phyloP scores from a whole-genome alignment of 352 stramenopile genomes.

The Pythium dissotocum region DNA sequence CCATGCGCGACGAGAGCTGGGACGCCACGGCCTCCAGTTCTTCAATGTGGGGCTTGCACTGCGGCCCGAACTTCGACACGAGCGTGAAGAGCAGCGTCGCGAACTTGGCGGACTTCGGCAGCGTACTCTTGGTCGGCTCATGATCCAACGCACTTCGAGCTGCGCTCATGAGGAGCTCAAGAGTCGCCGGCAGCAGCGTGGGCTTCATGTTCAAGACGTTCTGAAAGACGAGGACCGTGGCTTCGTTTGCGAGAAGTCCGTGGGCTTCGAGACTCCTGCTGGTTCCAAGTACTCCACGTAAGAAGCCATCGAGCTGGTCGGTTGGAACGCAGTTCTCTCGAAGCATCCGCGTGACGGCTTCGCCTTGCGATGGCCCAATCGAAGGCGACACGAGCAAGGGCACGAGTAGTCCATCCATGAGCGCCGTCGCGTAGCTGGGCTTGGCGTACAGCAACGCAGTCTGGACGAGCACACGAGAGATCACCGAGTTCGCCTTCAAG shows the following conservation, averaged over 20 bases:
- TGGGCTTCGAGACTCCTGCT: background rate
- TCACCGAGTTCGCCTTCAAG: slow-evolving; percentile 52
- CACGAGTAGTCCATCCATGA: slow-evolving; percentile 58
- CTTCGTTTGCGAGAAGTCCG: slow-evolving; percentile 50
- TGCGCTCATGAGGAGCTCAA: slow-evolving; percentile 34
- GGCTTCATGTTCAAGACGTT: slow-evolving; percentile 70
- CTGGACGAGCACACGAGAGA: slow-evolving; percentile 73
- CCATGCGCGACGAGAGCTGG: slow-evolving; percentile 27
- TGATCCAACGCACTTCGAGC: background rate
- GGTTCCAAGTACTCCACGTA: slow-evolving; percentile 34
- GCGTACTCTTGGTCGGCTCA: background rate
- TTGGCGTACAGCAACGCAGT: slow-evolving; percentile 53
- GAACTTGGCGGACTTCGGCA: slow-evolving; percentile 32
- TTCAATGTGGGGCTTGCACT: slow-evolving; percentile 22
- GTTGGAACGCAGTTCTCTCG: slow-evolving; percentile 43
- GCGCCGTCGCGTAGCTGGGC: slow-evolving; percentile 36
- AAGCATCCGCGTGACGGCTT: slow-evolving; percentile 70
- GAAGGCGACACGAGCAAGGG: slow-evolving; percentile 41
- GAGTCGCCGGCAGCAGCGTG: slow-evolving; percentile 37
- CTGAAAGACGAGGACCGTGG: slow-evolving; percentile 69
- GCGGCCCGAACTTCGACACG: slow-evolving; percentile 29
- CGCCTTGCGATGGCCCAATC: slow-evolving; percentile 55
- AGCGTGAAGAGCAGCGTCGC: slow-evolving; percentile 34
- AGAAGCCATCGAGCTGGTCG: slow-evolving; percentile 53
- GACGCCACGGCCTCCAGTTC: slow-evolving; percentile 18